These are phyloP conservation scores for Cucumis melo DNA, from an alignment of 306 rosid genomes.

Conservation along the genomic window DNA sequence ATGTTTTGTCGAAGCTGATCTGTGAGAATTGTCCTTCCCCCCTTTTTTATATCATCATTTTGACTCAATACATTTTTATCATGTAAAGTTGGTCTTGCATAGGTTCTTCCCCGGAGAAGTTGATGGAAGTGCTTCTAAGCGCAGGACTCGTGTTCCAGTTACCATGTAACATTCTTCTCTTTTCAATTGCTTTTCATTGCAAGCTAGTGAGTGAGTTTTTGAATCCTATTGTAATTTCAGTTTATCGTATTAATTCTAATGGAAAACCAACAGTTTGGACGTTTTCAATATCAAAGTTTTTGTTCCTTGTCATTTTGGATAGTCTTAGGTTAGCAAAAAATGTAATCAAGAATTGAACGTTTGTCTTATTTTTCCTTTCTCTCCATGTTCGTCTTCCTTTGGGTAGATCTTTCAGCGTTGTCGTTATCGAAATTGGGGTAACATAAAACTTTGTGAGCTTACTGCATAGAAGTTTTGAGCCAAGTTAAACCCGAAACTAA, in stretches of 20 bases:
- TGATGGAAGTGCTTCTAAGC: not conserved
- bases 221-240: not conserved
- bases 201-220: not conserved
- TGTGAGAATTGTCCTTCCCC: not conserved
- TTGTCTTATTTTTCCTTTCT: not conserved
- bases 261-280: not conserved
- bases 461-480: not conserved
- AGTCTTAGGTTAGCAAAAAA: not conserved
- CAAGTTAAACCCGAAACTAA: not conserved
- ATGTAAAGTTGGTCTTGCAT: slow-evolving; percentile 11
- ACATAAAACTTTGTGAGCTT: not conserved
- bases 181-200: not conserved
- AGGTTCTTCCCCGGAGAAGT: slow-evolving; percentile 6
- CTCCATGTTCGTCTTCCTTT: not conserved
- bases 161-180: slow-evolving; percentile 3
- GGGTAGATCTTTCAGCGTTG: not conserved
- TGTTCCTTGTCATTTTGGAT: not conserved
- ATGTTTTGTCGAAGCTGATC: slow-evolving; percentile 5
- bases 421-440: not conserved
- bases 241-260: not conserved
- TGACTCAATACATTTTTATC: not conserved
- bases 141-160: slow-evolving; percentile 1
- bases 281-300: not conserved
- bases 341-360: not conserved
- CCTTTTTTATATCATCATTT: not conserved